A percentile compares a stretch with the other conserved stretches of the same genome.
These are phyloP conservation scores for Backusella tarrabulga DNA, from an alignment of 192 early-diverging fungal species.

Conservation along the genomic window DNA sequence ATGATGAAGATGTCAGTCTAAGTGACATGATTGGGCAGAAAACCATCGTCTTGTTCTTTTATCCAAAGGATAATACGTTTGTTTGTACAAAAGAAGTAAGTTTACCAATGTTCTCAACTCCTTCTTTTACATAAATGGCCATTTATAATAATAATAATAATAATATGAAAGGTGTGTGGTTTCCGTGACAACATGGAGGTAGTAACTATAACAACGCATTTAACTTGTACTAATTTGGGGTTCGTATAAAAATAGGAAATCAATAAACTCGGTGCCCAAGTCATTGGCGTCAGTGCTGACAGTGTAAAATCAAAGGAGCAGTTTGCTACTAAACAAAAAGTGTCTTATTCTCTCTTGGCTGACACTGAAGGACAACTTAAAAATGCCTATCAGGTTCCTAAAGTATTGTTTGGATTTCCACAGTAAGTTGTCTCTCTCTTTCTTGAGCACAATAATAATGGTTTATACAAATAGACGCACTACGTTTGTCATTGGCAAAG, in stretches of 20 bases:
- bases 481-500: conserved; percentile 36
- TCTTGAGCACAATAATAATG: background rate
- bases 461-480: conserved; percentile 25
- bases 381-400: conserved; percentile 33
- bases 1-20: conserved; percentile 25
- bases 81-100: conserved; percentile 39
- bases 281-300: conserved; percentile 39
- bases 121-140: background rate
- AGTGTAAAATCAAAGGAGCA: conserved; percentile 29
- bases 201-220: background rate
- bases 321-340: conserved; percentile 20
- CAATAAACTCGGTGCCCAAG: conserved; percentile 30
- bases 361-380: conserved; percentile 30
- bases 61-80: conserved; percentile 38
- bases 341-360: conserved; percentile 36
- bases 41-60: conserved; percentile 37
- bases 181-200: conserved; percentile 40
- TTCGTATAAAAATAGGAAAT: conserved; percentile 9
- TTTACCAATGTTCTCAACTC: background rate
- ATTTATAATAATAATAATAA: background rate
- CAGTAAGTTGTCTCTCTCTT: background rate
- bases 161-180: conserved; percentile 28
- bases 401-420: conserved; percentile 17
- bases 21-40: conserved; percentile 28
- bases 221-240: no score